Evolutionary conservation across 805 yeast genomes (phyloP).

Genomic region (Debaryomyces tyrocola): DNA sequence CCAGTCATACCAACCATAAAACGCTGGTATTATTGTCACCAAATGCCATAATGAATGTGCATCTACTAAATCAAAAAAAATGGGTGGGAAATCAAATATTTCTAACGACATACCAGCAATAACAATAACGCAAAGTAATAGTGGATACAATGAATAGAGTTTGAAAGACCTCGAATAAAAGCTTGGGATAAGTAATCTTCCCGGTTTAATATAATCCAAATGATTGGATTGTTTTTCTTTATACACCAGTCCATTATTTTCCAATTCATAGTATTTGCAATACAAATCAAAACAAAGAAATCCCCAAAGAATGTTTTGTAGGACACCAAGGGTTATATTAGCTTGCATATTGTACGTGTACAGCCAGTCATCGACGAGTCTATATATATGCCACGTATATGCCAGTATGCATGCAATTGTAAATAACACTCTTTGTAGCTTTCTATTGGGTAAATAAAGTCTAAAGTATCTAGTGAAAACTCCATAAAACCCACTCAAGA

Average conservation of each 20-base stretch:
- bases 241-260: neutral
- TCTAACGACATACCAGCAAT: constrained; percentile 84
- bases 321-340: constrained; percentile 73
- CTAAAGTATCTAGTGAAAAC: constrained; percentile 60
- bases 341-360: constrained; percentile 94
- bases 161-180: constrained; percentile 36
- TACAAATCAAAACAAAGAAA: constrained; percentile 32
- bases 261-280: constrained; percentile 24
- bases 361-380: constrained; percentile 75
- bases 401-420: constrained; percentile 45
- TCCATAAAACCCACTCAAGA: constrained; percentile 74
- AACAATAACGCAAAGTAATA: constrained; percentile 43
- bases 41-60: constrained; percentile 96
- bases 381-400: constrained; percentile 62
- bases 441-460: constrained; percentile 44
- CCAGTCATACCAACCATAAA: constrained; percentile 46
- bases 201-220: constrained; percentile 23
- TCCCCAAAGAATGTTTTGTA: constrained; percentile 57
- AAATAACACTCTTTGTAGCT: constrained; percentile 29
- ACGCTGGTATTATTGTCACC: constrained; percentile 61
- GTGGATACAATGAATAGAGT: constrained; percentile 40
- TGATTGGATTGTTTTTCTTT: constrained; percentile 17
- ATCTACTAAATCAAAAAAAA: constrained; percentile 63
- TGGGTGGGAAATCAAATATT: constrained; percentile 82
- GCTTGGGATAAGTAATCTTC: constrained; percentile 24